These are phyloP conservation scores for Scytalidium lignicola DNA, from an alignment of 2,329 filamentous ascomycete genomes.

Conservation along the genomic window DNA sequence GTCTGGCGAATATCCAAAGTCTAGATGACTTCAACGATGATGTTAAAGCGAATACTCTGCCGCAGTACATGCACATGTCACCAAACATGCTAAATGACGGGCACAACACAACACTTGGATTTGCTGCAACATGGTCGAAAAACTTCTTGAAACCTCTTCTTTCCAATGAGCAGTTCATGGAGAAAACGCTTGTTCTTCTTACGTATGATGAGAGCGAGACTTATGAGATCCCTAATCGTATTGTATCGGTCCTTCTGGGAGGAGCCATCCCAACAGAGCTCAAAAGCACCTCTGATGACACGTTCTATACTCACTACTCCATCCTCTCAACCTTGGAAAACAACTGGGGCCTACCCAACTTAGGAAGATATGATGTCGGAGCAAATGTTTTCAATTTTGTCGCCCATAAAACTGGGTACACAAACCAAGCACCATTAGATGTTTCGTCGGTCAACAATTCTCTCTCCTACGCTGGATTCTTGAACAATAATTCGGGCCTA, in stretches of 20 bases:
- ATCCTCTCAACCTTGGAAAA: constrained; percentile 36
- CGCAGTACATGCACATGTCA: constrained; percentile 61
- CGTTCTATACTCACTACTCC: constrained; percentile 42
- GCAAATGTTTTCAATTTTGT: constrained; percentile 30
- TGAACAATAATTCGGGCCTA: constrained; percentile 31
- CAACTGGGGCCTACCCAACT: constrained; percentile 38
- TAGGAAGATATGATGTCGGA: constrained; percentile 40
- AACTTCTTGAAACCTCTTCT: constrained; percentile 50
- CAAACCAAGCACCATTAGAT: constrained; percentile 24
- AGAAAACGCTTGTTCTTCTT: constrained; percentile 48
- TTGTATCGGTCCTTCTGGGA: constrained; percentile 50
- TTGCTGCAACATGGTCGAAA: constrained; percentile 45
- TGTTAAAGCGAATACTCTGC: constrained; percentile 48
- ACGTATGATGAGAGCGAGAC: constrained; percentile 55
- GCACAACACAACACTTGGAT: constrained; percentile 51
- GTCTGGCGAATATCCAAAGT: constrained; percentile 57
- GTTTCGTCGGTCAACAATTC: constrained; percentile 37
- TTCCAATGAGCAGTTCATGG: constrained; percentile 44
- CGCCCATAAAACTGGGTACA: constrained; percentile 22
- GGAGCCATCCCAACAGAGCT: constrained; percentile 43
- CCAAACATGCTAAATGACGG: constrained; percentile 64
- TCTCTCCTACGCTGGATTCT: constrained; percentile 36
- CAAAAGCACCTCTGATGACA: constrained; percentile 45
- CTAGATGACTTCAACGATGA: constrained; percentile 57
- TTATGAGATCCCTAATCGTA: constrained; percentile 46